Evolutionary conservation across 768 basidiomycete genomes (phyloP), one percentile per base, ranked within the genome.

Genomic region (Collybiopsis confluens): DNA sequence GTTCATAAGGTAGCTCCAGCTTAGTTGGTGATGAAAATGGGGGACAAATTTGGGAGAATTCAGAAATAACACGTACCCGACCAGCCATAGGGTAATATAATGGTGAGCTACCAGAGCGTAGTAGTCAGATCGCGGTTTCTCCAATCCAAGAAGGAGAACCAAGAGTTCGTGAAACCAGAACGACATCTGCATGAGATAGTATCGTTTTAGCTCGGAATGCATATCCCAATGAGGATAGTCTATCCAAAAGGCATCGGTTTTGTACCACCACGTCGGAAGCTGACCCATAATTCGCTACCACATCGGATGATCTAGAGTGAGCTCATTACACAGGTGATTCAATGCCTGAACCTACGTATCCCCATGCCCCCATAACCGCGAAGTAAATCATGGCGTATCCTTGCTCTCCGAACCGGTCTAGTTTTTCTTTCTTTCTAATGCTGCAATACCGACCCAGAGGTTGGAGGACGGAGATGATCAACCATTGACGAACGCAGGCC

Each of bases 111-210:
- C 80, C 15, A 98, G 82, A 67, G 98, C 96, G 18, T 66, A 61
- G 65, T 87, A 93, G 66, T 99, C 97, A 66, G 90, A 92, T 46
- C 97, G 81, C 0, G 97, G 96, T 66, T 97, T 98, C 71, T 99
- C 97, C 13, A 99, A 79, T 43, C 85, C 74, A 11, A 95, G 79
- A 2, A 88, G 71, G 7, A 98, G 78, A 16, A 99, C 85, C 18
- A 98, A 69, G 56, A 95, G 77, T 66, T 99, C 94, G 64, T 98
- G 95, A 44, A 84, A 80, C 97, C 97, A 98, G 68, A 97, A 98
- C 2, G 94, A 77, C 56, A 82, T 80, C 65, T 99, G 96, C 73
- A 94, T 81, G 53, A 99, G 84, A 67, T 98, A 98, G 73, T 97
- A 98, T 42, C 79, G 69, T 71, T 99, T 99, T 60, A 98, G 72